Percentiles rank a stretch among this genome's conserved stretches.
Evolutionary conservation across 805 yeast genomes (phyloP).

Genomic region (Candida wancherniae): DNA sequence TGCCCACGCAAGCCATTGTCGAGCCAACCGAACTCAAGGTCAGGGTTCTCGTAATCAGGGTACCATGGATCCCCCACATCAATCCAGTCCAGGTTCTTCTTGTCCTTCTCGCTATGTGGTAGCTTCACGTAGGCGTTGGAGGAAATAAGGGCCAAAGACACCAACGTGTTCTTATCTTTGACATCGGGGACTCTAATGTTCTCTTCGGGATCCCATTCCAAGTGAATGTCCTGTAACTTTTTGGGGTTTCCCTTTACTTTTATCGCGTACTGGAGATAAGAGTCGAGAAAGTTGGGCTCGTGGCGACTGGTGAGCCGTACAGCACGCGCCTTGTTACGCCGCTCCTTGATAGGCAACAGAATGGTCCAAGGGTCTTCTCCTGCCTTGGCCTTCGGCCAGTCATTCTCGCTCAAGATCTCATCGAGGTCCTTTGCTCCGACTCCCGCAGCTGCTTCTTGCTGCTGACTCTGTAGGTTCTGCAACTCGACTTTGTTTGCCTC

Average conservation of each 20-base stretch:
- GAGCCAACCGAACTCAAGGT: slow-evolving; percentile 80
- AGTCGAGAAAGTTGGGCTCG: slow-evolving; percentile 59
- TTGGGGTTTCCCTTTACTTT: slow-evolving; percentile 36
- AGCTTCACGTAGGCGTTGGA: slow-evolving; percentile 84
- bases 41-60: slow-evolving; percentile 52
- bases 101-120: slow-evolving; percentile 51
- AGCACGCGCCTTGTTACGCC: slow-evolving; percentile 17
- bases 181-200: slow-evolving; percentile 65
- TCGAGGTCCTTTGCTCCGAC: slow-evolving; percentile 1
- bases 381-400: slow-evolving; percentile 33
- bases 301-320: slow-evolving; percentile 33
- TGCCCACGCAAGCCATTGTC: slow-evolving; percentile 86
- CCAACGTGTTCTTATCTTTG: slow-evolving; percentile 65
- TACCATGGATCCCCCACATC: slow-evolving; percentile 54
- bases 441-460: not conserved
- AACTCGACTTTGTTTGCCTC: slow-evolving; percentile 10
- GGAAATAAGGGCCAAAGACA: slow-evolving; percentile 76
- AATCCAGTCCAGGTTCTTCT: slow-evolving; percentile 72
- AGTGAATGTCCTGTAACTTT: slow-evolving; percentile 31
- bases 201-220: slow-evolving; percentile 62
- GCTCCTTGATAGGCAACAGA: slow-evolving; percentile 24
- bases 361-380: slow-evolving; percentile 39
- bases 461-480: not conserved
- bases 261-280: slow-evolving; percentile 56
- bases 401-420: slow-evolving; percentile 16